Conservation (phyloP, 768 basidiomycete genomes). For the Amanita rimosa region DNA sequence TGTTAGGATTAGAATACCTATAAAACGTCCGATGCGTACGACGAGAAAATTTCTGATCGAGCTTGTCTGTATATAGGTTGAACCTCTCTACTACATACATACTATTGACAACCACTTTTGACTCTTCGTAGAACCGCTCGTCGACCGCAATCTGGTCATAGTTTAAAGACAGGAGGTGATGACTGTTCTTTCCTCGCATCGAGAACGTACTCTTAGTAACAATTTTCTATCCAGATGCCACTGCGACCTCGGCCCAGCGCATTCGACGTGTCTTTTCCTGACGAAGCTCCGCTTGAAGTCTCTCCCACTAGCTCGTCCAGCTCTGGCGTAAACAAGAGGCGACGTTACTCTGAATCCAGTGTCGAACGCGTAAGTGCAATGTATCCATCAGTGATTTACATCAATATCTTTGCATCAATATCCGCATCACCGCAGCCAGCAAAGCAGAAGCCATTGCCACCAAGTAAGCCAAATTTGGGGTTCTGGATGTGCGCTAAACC, state of each 20-base stretch:
- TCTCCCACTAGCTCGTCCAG: not conserved
- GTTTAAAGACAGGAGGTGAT: too few species aligned
- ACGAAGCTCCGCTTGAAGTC: slow-evolving; percentile 14
- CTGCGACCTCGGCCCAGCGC: slow-evolving; percentile 39
- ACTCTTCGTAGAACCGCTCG: too few species aligned
- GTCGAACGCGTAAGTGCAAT: not conserved
- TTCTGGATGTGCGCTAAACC: slow-evolving; percentile 9
- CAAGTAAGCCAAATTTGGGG: slow-evolving; percentile 6
- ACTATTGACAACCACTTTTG: too few species aligned
- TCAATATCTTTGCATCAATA: not conserved
- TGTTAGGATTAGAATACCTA: not conserved
- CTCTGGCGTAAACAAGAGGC: not conserved
- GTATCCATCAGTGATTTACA: not conserved
- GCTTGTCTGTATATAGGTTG: too few species aligned
- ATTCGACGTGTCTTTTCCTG: slow-evolving; percentile 42
- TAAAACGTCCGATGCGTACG: too few species aligned
- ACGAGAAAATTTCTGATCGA: not conserved
- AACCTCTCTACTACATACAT: too few species aligned
- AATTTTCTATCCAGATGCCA: slow-evolving; percentile 16
- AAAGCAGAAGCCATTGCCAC: slow-evolving; percentile 15
- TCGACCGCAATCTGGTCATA: too few species aligned
- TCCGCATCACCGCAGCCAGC: slow-evolving; percentile 10
- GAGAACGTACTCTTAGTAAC: not conserved
- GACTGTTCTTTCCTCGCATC: too few species aligned
- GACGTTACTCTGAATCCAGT: not conserved